These are phyloP conservation scores for Lyophyllum atratum DNA, from an alignment of 768 basidiomycete genomes.

Conservation along the genomic window DNA sequence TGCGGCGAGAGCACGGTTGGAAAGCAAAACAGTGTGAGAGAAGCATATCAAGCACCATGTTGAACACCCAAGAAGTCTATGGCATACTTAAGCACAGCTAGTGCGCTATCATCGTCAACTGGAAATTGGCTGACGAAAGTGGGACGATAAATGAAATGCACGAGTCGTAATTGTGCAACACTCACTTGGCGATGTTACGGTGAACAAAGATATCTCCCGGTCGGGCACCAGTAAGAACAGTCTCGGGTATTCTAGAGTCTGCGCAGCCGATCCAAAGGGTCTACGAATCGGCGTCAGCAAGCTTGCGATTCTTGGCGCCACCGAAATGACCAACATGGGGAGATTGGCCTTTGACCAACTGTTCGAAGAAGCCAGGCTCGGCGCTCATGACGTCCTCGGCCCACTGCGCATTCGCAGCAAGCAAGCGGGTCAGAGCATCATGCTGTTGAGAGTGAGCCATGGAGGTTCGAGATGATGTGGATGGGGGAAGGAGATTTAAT, in stretches of 20 bases:
- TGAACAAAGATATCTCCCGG: slow-evolving; percentile 87
- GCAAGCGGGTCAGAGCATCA: slow-evolving; percentile 30
- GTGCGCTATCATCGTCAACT: slow-evolving; percentile 66
- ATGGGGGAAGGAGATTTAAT: no score
- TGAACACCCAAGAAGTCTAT: slow-evolving; percentile 68
- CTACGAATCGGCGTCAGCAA: slow-evolving; percentile 32
- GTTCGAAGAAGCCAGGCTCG: slow-evolving; percentile 66
- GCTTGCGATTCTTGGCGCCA: slow-evolving; percentile 6
- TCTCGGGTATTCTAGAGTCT: slow-evolving; percentile 85
- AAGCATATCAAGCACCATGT: slow-evolving; percentile 62
- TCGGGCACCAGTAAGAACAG: slow-evolving; percentile 62
- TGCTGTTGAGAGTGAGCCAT: slow-evolving; percentile 16
- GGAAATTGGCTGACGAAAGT: slow-evolving; percentile 69
- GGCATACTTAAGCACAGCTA: slow-evolving; percentile 76
- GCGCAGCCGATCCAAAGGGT: slow-evolving; percentile 82
- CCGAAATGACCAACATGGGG: slow-evolving; percentile 52
- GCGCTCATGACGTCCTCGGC: slow-evolving; percentile 53
- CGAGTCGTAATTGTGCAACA: not conserved
- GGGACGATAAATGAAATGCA: not conserved
- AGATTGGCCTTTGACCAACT: slow-evolving; percentile 62
- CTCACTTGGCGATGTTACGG: slow-evolving; percentile 87
- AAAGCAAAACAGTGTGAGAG: slow-evolving; percentile 20
- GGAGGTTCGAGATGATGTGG: not conserved
- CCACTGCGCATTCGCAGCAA: slow-evolving; percentile 67
- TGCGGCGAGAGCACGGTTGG: slow-evolving; percentile 28